phyloP scores from a whole-genome alignment of 257 asterid genomes.

The Solanum chiquidenum region DNA sequence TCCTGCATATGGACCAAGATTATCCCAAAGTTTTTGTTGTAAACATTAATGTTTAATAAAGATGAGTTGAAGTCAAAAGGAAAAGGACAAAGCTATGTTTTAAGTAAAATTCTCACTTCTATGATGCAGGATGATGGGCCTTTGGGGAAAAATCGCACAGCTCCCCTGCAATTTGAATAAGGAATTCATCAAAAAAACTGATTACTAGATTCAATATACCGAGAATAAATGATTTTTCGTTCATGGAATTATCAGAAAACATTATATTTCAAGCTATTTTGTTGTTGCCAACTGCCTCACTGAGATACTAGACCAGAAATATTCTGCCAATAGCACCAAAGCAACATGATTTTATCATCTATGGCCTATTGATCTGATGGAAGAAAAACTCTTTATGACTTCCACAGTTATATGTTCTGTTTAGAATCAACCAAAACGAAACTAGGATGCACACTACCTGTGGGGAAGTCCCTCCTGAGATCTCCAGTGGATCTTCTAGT shows the following conservation, averaged over 20 bases:
- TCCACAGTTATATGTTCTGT: neutral
- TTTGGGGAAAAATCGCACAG: conserved; percentile 80
- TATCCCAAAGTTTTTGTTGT: neutral
- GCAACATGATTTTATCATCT: neutral
- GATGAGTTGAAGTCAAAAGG: neutral
- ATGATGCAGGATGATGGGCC: conserved; percentile 64
- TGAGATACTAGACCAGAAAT: neutral
- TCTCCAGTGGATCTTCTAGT: conserved; percentile 96
- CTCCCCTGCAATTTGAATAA: conserved; percentile 58
- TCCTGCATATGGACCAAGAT: neutral
- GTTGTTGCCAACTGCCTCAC: neutral
- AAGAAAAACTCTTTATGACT: neutral
- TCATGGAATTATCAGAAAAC: neutral
- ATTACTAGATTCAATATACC: neutral
- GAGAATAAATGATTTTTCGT: neutral
- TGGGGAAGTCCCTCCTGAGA: conserved; percentile 94
- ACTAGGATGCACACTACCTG: conserved; percentile 29
- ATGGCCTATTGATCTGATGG: neutral
- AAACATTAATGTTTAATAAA: neutral
- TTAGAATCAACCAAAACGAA: neutral
- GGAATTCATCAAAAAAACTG: neutral
- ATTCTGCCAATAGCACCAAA: neutral
- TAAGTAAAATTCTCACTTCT: conserved; percentile 45
- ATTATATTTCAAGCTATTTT: neutral
- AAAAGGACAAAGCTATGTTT: neutral